phyloP scores from a whole-genome alignment of 1,139 yeast species.

The Blastobotrys petasosporus region DNA sequence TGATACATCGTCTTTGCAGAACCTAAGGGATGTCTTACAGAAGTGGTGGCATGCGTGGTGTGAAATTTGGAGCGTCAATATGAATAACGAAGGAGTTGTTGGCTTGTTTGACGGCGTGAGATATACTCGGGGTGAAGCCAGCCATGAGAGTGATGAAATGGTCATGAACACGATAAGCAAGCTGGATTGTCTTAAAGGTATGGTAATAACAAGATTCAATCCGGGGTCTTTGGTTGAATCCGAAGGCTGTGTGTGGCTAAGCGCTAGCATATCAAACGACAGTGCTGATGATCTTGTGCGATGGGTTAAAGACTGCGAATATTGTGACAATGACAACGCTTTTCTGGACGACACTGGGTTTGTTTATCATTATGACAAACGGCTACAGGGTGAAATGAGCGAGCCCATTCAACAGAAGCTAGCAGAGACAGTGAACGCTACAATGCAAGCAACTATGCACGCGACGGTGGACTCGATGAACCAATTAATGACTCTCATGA shows the following conservation, averaged over 20 bases:
- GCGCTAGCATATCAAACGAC: conserved; percentile 13
- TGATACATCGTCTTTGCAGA: conserved; percentile 15
- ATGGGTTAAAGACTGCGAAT: conserved; percentile 27
- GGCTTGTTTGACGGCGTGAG: conserved; percentile 19
- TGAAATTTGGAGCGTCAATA: conserved; percentile 23
- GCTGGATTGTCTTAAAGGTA: conserved; percentile 11
- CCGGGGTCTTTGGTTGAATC: conserved; percentile 15
- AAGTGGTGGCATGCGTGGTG: conserved; percentile 32
- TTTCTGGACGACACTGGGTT: conserved; percentile 27
- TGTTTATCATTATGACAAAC: conserved; percentile 22
- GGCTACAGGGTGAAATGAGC: not conserved
- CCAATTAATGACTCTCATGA: conserved; percentile 21
- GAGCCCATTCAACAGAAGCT: not conserved
- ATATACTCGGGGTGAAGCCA: conserved; percentile 22
- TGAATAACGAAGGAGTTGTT: conserved; percentile 22
- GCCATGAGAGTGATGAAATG: conserved; percentile 24
- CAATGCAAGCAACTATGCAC: conserved; percentile 4
- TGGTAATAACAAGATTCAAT: conserved; percentile 20
- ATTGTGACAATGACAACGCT: conserved; percentile 21
- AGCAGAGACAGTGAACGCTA: not conserved
- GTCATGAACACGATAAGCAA: conserved; percentile 21
- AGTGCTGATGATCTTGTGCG: conserved; percentile 23
- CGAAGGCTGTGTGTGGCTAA: conserved; percentile 27
- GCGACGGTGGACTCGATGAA: conserved; percentile 26
- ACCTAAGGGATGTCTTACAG: conserved; percentile 16